These are phyloP conservation scores for Rhinocladiella similis DNA, from an alignment of 2,329 filamentous ascomycete genomes.

Conservation along the genomic window DNA sequence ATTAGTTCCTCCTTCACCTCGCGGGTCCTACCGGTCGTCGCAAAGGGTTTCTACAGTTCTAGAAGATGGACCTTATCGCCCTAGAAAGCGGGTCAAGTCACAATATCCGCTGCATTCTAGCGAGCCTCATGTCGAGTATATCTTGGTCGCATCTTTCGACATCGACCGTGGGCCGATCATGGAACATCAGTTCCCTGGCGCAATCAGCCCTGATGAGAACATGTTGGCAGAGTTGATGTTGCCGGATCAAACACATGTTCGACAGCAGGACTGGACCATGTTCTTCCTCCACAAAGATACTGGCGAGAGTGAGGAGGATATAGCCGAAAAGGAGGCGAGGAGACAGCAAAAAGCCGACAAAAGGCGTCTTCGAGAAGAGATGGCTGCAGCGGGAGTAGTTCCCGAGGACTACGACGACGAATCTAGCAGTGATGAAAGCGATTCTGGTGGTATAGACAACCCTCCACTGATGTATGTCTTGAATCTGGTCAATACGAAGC, in stretches of 20 bases:
- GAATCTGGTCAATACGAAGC: constrained; percentile 97
- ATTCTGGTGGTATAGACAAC: constrained; percentile 73
- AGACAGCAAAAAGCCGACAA: constrained; percentile 40
- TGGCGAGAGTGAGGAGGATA: constrained; percentile 75
- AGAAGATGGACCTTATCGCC: constrained; percentile 24
- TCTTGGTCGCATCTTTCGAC: constrained; percentile 94
- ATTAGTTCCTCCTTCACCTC: constrained; percentile 54
- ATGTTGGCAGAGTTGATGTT: constrained; percentile 99
- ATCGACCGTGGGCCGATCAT: constrained; percentile 95
- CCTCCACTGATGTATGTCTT: constrained; percentile 95
- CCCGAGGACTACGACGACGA: constrained; percentile 40
- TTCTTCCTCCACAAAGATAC: constrained; percentile 98
- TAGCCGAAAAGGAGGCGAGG: constrained; percentile 50
- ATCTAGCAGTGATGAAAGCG: constrained; percentile 53
- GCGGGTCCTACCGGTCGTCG: constrained; percentile 42
- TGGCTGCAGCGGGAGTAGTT: constrained; percentile 25
- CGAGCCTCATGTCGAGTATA: constrained; percentile 98
- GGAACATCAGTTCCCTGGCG: constrained; percentile 95
- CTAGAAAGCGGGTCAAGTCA: constrained; percentile 61
- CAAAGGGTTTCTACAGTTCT: constrained; percentile 37
- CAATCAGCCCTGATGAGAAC: constrained; percentile 94
- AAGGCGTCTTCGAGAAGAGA: constrained; percentile 36
- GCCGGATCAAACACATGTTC: constrained; percentile 91
- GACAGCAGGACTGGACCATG: constrained; percentile 97
- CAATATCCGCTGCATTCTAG: constrained; percentile 72